A percentile compares a stretch with the other conserved stretches of the same genome.
These are phyloP conservation scores for barrel medic (Medicago truncatula) DNA, from an alignment of 306 rosid genomes.

Conservation along the genomic window DNA sequence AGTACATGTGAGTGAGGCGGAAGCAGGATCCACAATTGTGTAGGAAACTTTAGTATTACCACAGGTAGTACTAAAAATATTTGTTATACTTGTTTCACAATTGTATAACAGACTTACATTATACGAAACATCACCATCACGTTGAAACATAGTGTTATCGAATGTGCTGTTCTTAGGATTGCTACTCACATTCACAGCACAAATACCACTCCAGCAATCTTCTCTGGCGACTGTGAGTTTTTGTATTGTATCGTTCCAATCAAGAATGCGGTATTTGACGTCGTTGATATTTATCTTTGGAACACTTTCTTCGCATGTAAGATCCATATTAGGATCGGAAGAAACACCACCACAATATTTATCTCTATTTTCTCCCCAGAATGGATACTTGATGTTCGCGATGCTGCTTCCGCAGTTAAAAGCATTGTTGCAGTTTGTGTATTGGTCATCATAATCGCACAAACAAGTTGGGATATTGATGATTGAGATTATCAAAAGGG, in stretches of 20 bases:
- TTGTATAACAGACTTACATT: not conserved
- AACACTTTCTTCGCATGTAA: not conserved
- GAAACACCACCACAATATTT: slow-evolving; percentile 31
- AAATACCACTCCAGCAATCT: not conserved
- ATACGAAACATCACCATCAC: not conserved
- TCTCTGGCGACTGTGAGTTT: slow-evolving; percentile 7
- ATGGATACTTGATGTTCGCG: slow-evolving; percentile 30
- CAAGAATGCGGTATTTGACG: slow-evolving; percentile 39
- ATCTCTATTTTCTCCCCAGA: slow-evolving; percentile 41
- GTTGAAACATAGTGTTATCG: not conserved
- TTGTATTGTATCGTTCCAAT: not conserved
- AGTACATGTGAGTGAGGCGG: not conserved
- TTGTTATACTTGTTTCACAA: not conserved
- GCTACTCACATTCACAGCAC: not conserved
- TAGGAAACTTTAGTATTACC: not conserved
- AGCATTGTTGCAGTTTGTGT: slow-evolving; percentile 4
- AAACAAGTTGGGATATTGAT: slow-evolving; percentile 12
- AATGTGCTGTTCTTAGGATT: not conserved
- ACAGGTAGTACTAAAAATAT: not conserved
- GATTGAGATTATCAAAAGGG: slow-evolving; percentile 35
- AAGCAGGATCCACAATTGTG: not conserved
- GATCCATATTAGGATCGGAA: not conserved
- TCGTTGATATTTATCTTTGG: slow-evolving; percentile 10
- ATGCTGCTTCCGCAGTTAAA: slow-evolving; percentile 23
- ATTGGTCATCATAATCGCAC: not conserved